Base-by-base conservation (phyloP, 2,329 filamentous ascomycete genomes). In the Raffaelea albimanens region DNA sequence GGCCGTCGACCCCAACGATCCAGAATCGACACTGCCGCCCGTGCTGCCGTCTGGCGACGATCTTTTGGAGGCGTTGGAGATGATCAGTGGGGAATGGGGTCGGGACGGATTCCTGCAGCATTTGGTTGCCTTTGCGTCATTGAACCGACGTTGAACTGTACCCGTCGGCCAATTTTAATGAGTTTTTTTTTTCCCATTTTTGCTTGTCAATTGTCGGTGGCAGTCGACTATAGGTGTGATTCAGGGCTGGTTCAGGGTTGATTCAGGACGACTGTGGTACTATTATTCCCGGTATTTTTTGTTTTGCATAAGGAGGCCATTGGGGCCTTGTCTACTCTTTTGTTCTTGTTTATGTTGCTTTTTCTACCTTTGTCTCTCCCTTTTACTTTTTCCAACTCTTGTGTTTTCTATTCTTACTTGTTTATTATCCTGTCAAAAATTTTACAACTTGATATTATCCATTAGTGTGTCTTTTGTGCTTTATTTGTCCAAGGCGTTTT, bases 101-200 rank as follows among this genome's bases (percentile, higher is more conserved):
- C 78, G 77, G 54, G 80, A 84, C 52, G 73, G 77, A 3, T 71
- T 89, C 56, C 65, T 90, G 51, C 79, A 79, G 57, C 79, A 87
- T 57, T 63, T 90, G 50, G 80, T 83, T 58, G 73, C 76, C 43
- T 85, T 80, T 65, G 76, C 77, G 40, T 71, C 67, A 41, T 61
- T 82, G 50, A 73, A 72, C 40, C 57, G 56, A 19, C 57, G 47
- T 46, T 29, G 25, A 13, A 7, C 13, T n/a, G n/a, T n/a, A n/a
- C n/a, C n/a, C n/a, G n/a, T n/a, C n/a, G n/a, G n/a, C n/a, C n/a
- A n/a, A n/a, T n/a, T n/a, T n/a, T n/a, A 33, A 25, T 34, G 25
- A 29, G 7, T 42, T 47, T 3, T 22, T 34, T 47, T 41, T 38
- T 40, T 16, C n/a, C n/a, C n/a, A n/a, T n/a, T n/a, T n/a, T n/a